These are phyloP conservation scores for Coprinellus micaceus DNA, from an alignment of 768 basidiomycete species.

Conservation along the genomic window DNA sequence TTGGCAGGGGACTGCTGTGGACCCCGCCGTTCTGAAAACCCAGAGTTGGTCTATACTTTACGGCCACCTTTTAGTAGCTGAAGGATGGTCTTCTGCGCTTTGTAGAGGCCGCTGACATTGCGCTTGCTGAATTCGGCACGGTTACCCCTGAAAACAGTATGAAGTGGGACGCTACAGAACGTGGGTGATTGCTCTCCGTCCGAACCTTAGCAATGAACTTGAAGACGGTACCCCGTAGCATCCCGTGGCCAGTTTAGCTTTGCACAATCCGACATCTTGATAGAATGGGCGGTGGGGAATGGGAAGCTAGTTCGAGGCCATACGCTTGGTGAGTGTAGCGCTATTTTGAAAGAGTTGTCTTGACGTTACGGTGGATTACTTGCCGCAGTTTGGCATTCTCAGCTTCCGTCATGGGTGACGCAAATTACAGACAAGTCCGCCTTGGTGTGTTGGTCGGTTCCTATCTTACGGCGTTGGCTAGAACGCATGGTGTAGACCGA, in stretches of 20 bases:
- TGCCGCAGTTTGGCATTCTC: conserved; percentile 24
- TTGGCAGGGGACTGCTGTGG: background rate
- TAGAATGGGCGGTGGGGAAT: conserved; percentile 38
- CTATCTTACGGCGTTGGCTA: background rate
- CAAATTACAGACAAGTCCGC: conserved; percentile 33
- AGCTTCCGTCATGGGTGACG: conserved; percentile 41
- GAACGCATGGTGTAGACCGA: conserved; percentile 25
- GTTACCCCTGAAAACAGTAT: conserved; percentile 40
- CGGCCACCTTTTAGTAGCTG: background rate
- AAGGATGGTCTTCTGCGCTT: background rate
- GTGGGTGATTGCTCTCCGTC: no score
- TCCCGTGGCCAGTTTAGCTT: conserved; percentile 31
- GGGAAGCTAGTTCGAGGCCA: conserved; percentile 40
- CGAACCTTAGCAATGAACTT: no score
- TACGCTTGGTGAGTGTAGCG: conserved; percentile 27
- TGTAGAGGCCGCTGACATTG: background rate
- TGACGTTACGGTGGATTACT: background rate
- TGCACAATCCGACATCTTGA: conserved; percentile 31
- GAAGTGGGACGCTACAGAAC: conserved; percentile 42
- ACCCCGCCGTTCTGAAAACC: background rate
- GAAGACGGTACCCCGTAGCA: conserved; percentile 14
- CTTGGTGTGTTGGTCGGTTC: conserved; percentile 23
- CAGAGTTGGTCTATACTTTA: background rate
- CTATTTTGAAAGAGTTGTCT: background rate
- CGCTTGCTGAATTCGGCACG: conserved; percentile 30